Evolutionary conservation across 345 rosid species (phyloP), one percentile per base, ranked within the genome.

Genomic region (Trapa incisa): DNA sequence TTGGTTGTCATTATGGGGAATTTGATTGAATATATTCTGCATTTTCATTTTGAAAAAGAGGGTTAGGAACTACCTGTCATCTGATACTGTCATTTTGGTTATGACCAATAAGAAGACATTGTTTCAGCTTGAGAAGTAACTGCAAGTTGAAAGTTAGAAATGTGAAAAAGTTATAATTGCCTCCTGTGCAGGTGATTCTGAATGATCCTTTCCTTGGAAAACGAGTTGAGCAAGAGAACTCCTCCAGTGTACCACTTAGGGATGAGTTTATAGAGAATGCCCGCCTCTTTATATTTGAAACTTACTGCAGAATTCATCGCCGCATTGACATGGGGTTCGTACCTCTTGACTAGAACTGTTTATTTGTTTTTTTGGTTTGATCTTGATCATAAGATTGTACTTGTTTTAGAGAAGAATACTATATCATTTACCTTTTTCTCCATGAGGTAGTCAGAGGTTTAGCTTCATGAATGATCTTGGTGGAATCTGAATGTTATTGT

Each of bases 261-360:
- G 99, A 95, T 29, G 99, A 95, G 74, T 95, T 95, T 75, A 94
- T 95, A 56, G 98, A 95, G 73, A 95, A 95, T 85, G 99, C 99
- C 0, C 96, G 99, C 71, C 76, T 91, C 2, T 91, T 91, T 67
- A 86, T 95, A 80, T 87, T 91, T 63, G 99, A 95, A 78, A 95
- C 98, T 64, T 95, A 89, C 75, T 95, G 99, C 79, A 86, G 85
- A 68, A 95, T 91, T 75, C 97, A 95, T 84, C 93, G 86, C 73
- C 86, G 99, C 43, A 95, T 95, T 73, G 96, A 91, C 71, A 84
- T 91, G 96, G 85, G 83, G 99, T 91, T 78, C 71, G 84, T 75
- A 16, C 60, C 29, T 22, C 29, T 22, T 22, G 29, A 32, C 29
- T 47, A 3, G 0, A 69, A 54, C 1, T 67, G n/a, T 62, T 60